Conservation (phyloP, 805 yeast genomes). For the Metschnikowia reukaufii region DNA sequence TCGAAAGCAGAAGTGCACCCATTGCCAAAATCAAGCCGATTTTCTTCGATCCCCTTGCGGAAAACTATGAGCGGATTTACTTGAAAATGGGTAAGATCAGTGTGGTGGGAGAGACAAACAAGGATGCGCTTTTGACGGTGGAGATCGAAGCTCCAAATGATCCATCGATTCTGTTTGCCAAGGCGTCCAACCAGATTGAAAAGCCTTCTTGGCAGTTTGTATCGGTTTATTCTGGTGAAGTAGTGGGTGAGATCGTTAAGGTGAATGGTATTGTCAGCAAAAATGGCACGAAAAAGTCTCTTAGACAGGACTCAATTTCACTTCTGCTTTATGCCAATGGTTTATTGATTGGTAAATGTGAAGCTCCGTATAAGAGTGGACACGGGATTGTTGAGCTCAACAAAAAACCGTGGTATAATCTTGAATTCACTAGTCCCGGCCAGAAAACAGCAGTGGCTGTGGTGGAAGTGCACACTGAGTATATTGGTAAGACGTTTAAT, state of each 20-base stretch:
- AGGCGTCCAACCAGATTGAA: constrained; percentile 62
- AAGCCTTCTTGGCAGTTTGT: constrained; percentile 65
- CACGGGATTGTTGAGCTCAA: constrained; percentile 49
- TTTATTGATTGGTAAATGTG: constrained; percentile 57
- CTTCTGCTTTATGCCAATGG: constrained; percentile 66
- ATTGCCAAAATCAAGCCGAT: constrained; percentile 66
- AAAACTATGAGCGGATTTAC: constrained; percentile 59
- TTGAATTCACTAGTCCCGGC: constrained; percentile 45
- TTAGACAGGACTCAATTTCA: constrained; percentile 53
- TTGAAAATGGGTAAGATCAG: constrained; percentile 54
- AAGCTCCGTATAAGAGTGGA: constrained; percentile 49
- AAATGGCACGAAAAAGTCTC: constrained; percentile 32
- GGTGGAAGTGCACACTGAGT: constrained; percentile 57
- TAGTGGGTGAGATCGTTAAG: constrained; percentile 68
- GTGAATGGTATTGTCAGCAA: constrained; percentile 54
- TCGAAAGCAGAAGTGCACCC: constrained; percentile 45
- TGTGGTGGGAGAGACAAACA: constrained; percentile 27
- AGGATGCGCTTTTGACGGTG: constrained; percentile 50
- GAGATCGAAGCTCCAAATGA: constrained; percentile 54
- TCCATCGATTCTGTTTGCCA: constrained; percentile 54
- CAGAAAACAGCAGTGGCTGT: constrained; percentile 40
- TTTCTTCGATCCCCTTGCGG: constrained; percentile 62
- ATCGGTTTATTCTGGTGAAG: constrained; percentile 69
- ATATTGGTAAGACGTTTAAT: constrained; percentile 68
- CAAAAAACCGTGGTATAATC: constrained; percentile 39